Evolutionary conservation across 176 grass and related monocot species (phyloP), one percentile per base, ranked within the genome.

Genomic region (Carex myosuroides): DNA sequence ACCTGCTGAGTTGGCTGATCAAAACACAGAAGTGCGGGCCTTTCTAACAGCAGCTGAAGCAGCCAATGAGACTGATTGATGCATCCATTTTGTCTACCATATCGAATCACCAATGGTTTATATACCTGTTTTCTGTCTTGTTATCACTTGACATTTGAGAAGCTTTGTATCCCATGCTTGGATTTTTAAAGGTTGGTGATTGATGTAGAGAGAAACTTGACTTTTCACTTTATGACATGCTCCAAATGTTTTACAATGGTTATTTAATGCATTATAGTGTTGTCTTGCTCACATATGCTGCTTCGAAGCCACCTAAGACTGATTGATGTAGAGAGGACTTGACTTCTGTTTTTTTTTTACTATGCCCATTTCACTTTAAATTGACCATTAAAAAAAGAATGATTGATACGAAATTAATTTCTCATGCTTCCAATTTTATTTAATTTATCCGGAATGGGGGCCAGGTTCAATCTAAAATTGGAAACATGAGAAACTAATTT

Each of bases 1-100:
- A 53, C 86, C 95, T 1, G 92, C 92, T 5, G 92, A 95, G 78
- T 89, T 98, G 87, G 92, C 95, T 44, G 91, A 93, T 85, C 67
- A 86, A 73, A 89, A 85, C 65, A 95, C 95, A 3, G 95, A 98
- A 86, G 95, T 88, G 57, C 68, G 68, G 37, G 62, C 68, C 53
- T 55, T 93, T 87, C 90, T 98, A 84, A 85, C 81, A 18, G 88
- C 85, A 80, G 85, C 88, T 29, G 64, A 61, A 64, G 3, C 66
- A 35, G 37, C 72, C 12, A 78, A 84, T 85, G 81, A 76, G 16
- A 29, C 85, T 56, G 48, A 83, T 64, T 83, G 81, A 83, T 78
- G 73, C 12, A 29, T 57, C 13, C 56, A 50, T 30, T 55, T 76
- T 77, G 46, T 32, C 50, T 56, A 32, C 13, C 50, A 54, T 75